Base-by-base conservation (phyloP, 805 yeast genomes). In the Gaillardinia entomophila region DNA sequence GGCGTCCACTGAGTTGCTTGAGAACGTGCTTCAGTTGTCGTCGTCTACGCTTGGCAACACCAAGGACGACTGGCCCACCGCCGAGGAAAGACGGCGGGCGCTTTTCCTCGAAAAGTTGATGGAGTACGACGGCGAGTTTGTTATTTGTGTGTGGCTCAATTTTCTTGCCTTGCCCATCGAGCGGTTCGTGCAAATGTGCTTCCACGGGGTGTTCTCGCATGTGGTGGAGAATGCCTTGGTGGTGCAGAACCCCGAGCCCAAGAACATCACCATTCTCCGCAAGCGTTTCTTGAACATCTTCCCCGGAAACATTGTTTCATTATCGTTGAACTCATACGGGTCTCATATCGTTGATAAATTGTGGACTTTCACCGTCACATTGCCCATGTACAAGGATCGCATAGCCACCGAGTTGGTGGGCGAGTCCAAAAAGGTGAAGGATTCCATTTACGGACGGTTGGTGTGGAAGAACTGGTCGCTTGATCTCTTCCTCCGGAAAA, bases 401-500 rank as follows among this genome's bases (percentile, higher is more conserved):
- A 73, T 90, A 38, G 96, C 95, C 0, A 70, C 71, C 16, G 80
- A 79, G 37, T 61, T 90, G 38, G 48, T 64, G 17, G 69, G 64
- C 12, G 72, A 79, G 27, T 72, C 79, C 25, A 81, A 75, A 24
- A 68, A 71, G 39, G 82, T 92, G 27, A 88, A 92, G 62, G 86
- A 80, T 39, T 84, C 95, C 51, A 73, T 67, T 10, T 92, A 90
- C 50, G 98, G 98, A 23, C 76, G 81, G 51, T 71, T 78, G 46
- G 97, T 92, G 2, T 92, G 97, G 97, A 85, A 82, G 54, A 90
- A 90, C 55, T 92, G 97, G 97, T 62, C 73, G 19, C 72, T 90
- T 80, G 97, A 92, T 53, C 60, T 79, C 46, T 90, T 77, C 48
- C 52, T 64, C 8, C 71, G 94, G 51, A 79, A 79, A 57, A 74